phyloP scores from a whole-genome alignment of 148 eudicot genomes.

The Rhododendron ferrugineum region DNA sequence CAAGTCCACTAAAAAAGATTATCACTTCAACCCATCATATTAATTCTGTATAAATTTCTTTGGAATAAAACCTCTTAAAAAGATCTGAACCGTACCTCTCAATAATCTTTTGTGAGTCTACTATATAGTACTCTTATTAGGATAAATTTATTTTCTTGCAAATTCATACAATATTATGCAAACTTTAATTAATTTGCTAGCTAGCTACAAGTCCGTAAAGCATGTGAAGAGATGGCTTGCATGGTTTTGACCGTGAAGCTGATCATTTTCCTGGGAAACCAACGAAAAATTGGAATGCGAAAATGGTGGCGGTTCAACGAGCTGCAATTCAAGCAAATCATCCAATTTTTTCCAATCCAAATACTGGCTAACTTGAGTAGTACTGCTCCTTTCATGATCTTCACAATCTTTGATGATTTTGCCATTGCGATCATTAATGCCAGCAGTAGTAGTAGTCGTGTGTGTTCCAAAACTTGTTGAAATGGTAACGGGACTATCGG shows the following conservation, averaged over 20 bases:
- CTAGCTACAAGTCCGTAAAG: constrained; percentile 42
- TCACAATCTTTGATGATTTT: constrained; percentile 18
- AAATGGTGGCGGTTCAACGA: constrained; percentile 13
- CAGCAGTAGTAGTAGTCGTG: background rate
- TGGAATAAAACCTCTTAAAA: background rate
- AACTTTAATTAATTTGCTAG: too few species aligned
- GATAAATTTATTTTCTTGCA: background rate
- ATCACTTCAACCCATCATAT: background rate
- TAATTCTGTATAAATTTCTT: background rate
- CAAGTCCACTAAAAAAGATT: background rate
- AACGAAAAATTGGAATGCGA: constrained; percentile 20
- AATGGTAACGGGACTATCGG: constrained; percentile 48
- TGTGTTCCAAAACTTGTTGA: constrained; percentile 38
- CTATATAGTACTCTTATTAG: background rate
- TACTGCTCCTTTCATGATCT: constrained; percentile 15
- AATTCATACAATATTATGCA: background rate
- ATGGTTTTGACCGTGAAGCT: constrained; percentile 31
- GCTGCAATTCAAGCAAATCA: constrained; percentile 28
- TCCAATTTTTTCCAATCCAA: constrained; percentile 52
- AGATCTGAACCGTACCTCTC: background rate
- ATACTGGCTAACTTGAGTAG: background rate
- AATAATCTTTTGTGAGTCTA: background rate
- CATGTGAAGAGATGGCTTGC: constrained; percentile 33
- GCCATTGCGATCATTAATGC: background rate
- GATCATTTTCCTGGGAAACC: constrained; percentile 23